Base-by-base conservation (phyloP, 768 basidiomycete genomes). In the Mycena galopus region DNA sequence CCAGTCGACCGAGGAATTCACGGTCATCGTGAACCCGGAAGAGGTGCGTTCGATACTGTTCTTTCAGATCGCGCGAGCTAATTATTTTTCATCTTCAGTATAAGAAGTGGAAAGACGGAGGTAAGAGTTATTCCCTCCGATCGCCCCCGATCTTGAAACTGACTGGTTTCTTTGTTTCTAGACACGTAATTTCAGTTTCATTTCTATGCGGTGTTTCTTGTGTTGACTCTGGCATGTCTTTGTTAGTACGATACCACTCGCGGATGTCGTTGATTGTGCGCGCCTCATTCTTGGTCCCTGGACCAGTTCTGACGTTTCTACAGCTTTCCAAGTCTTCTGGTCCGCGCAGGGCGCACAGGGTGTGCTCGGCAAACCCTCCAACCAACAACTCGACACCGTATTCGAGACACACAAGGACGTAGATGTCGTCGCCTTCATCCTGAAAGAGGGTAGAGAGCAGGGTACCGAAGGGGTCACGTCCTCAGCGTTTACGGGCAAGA, bases 81-180 rank as follows among this genome's bases (percentile, higher is more conserved):
- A 60, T 42, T 32, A 32, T 61, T 57, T 47, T 72, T 68, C 19
- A 39, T 44, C 59, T 30, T 65, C 74, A 94, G 94, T 93, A 83
- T 81, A 89, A 90, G 84, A 93, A 90, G 80, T 96, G 93, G 93
- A 93, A 90, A 81, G 87, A 83, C 12, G 94, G 93, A 88, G 94
- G 94, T 94, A 73, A 84, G 88, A 59, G 29, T 37, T 32, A 2
- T 25, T 25, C 23, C 16, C 23, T 69, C 39, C 61, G 76, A 69
- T 76, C 60, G 58, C 72, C 56, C 25, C 39, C 44, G 74, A 76
- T 79, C 71, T 53, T 63, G 56, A 19, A 63, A 56, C 76, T 79
- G 50, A 81, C 69, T 32, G 44, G 30, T 23, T 67, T 33, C 39
- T 65, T 51, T 51, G 50, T 23, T 27, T 25, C 29, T 58, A 93